Conservation (phyloP, 331 rosid genomes). For the Erythrophleum ivorense region DNA sequence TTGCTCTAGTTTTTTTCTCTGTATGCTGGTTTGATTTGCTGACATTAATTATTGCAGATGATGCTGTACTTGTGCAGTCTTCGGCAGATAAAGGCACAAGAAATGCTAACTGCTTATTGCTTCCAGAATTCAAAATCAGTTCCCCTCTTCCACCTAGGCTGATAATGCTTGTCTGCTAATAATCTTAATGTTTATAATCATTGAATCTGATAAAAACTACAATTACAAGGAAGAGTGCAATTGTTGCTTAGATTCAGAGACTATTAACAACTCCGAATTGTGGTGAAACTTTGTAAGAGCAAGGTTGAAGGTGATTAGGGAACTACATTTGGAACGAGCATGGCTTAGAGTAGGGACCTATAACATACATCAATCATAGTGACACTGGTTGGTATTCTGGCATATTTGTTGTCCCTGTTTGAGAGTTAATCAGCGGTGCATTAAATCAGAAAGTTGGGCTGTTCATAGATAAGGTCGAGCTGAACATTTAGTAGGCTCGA, state of each 20-base stretch:
- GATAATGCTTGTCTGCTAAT: not conserved
- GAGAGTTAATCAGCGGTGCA: no score
- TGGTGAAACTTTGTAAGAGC: conserved; percentile 15
- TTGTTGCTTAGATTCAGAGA: not conserved
- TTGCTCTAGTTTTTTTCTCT: not conserved
- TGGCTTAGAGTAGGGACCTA: not conserved
- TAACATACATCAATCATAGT: not conserved
- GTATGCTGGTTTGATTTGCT: no score
- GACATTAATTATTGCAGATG: conserved; percentile 8
- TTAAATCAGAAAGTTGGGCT: not conserved
- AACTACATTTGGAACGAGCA: conserved; percentile 1
- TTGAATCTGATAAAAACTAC: conserved; percentile 18
- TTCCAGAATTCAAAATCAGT: conserved; percentile 15
- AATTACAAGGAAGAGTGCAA: conserved; percentile 20
- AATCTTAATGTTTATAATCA: not conserved
- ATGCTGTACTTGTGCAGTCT: not conserved
- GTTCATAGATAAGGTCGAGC: no score
- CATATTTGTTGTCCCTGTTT: not conserved
- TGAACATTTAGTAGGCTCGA: no score
- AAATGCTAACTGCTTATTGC: conserved; percentile 25
- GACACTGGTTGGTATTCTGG: not conserved
- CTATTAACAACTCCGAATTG: not conserved
- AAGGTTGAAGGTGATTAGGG: conserved; percentile 22
- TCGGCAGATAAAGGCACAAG: not conserved
- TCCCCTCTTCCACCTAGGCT: conserved; percentile 9